Percentiles rank a stretch among this genome's conserved stretches.
These are phyloP conservation scores for Mimosa pudica DNA, from an alignment of 306 rosid genomes.

Conservation along the genomic window DNA sequence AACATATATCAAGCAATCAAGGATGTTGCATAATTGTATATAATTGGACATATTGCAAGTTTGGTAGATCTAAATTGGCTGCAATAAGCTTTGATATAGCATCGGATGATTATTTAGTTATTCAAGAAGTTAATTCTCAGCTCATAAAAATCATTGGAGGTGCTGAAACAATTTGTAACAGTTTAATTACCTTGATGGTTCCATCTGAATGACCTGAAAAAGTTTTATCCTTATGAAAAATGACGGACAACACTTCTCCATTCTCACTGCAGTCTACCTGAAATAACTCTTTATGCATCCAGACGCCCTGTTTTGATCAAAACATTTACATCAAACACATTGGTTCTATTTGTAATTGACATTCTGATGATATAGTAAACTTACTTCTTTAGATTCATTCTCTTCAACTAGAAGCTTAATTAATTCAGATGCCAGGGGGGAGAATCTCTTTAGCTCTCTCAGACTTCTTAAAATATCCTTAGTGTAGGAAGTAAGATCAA, in stretches of 20 bases:
- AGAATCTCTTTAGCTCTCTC: conserved; percentile 78
- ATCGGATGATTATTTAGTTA: background rate
- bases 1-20: conserved; percentile 31
- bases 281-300: conserved; percentile 78
- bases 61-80: background rate
- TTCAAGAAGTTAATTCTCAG: conserved; percentile 12
- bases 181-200: conserved; percentile 71
- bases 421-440: conserved; percentile 75
- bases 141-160: conserved; percentile 14
- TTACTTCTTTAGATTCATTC: conserved; percentile 68
- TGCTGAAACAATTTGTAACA: background rate
- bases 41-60: conserved; percentile 4
- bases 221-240: conserved; percentile 57
- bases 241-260: conserved; percentile 77
- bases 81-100: background rate
- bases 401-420: conserved; percentile 63
- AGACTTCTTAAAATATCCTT: conserved; percentile 72
- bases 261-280: conserved; percentile 83
- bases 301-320: conserved; percentile 62
- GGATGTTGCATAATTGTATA: conserved; percentile 12
- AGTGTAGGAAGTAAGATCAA: conserved; percentile 51
- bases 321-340: background rate
- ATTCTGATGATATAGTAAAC: conserved; percentile 40
- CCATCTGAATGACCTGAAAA: conserved; percentile 97
- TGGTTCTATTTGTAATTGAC: conserved; percentile 22